Evolutionary conservation across 176 grass and related monocot species (phyloP).

Genomic region (Aegilops bicornis): DNA sequence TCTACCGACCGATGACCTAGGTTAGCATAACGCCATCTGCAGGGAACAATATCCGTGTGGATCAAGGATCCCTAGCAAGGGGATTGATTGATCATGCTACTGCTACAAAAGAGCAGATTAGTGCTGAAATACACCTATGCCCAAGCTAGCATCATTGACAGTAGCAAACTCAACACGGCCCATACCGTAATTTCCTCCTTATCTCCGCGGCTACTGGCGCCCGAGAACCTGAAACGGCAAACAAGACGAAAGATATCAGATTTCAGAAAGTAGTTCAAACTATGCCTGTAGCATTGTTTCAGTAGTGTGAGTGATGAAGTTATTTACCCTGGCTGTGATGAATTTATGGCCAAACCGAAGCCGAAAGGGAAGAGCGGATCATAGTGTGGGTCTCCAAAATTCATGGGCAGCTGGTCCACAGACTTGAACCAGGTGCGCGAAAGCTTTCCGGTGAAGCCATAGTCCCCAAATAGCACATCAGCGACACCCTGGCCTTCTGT

Average conservation of each 20-base stretch:
- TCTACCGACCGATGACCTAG: neutral
- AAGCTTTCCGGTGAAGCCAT: conserved; percentile 79
- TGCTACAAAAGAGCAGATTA: neutral
- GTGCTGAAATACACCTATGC: conserved; percentile 16
- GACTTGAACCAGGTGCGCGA: conserved; percentile 79
- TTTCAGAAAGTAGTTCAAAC: neutral
- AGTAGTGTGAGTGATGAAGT: neutral
- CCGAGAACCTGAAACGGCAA: conserved; percentile 44
- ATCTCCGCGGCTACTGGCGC: neutral
- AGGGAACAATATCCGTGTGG: neutral
- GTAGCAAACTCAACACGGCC: conserved; percentile 21
- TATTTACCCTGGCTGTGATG: conserved; percentile 56
- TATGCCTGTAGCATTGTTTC: no score
- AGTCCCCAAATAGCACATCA: conserved; percentile 88
- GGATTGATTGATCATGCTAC: neutral
- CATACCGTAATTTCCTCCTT: conserved; percentile 1
- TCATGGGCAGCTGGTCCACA: conserved; percentile 87
- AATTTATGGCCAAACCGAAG: conserved; percentile 70
- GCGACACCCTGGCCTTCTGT: conserved; percentile 82
- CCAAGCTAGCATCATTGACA: conserved; percentile 24
- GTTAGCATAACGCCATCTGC: neutral
- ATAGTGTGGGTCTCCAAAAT: conserved; percentile 70
- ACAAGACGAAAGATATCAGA: neutral
- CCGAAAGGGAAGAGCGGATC: conserved; percentile 88
- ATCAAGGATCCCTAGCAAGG: neutral